phyloP scores from a whole-genome alignment of 108 stramenopile genomes.

The Fistulifera pelliculosa region DNA sequence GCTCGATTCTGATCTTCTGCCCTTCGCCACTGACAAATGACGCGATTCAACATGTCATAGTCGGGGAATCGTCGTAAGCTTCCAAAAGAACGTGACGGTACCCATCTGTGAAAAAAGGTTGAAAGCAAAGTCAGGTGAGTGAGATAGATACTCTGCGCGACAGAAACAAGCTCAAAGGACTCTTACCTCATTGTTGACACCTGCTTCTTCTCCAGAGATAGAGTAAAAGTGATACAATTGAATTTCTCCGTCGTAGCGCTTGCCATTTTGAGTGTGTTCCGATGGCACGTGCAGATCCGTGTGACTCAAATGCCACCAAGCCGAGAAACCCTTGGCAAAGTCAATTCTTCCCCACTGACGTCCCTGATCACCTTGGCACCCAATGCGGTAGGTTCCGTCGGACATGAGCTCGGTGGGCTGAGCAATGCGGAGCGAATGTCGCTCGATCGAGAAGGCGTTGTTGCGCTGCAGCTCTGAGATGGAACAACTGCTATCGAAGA shows the following conservation, averaged over 20 bases:
- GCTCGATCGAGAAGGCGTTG: slow-evolving; percentile 11
- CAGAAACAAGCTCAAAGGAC: not conserved
- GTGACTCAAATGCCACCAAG: slow-evolving; percentile 32
- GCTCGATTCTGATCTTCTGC: slow-evolving; percentile 27
- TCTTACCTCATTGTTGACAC: slow-evolving; percentile 11
- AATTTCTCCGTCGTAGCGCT: slow-evolving; percentile 38
- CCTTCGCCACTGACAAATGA: slow-evolving; percentile 40
- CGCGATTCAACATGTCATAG: slow-evolving; percentile 21
- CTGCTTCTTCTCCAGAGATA: slow-evolving; percentile 12
- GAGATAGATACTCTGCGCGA: not conserved
- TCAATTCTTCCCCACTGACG: slow-evolving; percentile 13
- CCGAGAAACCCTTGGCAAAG: slow-evolving; percentile 30
- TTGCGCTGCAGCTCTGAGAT: not conserved
- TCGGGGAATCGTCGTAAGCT: slow-evolving; percentile 20
- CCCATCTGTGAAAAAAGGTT: slow-evolving; percentile 16
- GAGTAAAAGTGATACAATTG: slow-evolving; percentile 32
- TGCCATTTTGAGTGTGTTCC: slow-evolving; percentile 42
- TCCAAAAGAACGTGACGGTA: slow-evolving; percentile 29
- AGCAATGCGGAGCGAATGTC: slow-evolving; percentile 6
- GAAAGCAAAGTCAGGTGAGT: not conserved
- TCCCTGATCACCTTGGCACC: not conserved
- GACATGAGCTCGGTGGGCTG: slow-evolving; percentile 7
- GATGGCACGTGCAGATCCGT: slow-evolving; percentile 38
- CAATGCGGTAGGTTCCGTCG: not conserved
- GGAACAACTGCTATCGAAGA: slow-evolving; percentile 5